Evolutionary conservation across 495 filamentous ascomycete genomes (phyloP).

Genomic region (Bacidia gigantensis): DNA sequence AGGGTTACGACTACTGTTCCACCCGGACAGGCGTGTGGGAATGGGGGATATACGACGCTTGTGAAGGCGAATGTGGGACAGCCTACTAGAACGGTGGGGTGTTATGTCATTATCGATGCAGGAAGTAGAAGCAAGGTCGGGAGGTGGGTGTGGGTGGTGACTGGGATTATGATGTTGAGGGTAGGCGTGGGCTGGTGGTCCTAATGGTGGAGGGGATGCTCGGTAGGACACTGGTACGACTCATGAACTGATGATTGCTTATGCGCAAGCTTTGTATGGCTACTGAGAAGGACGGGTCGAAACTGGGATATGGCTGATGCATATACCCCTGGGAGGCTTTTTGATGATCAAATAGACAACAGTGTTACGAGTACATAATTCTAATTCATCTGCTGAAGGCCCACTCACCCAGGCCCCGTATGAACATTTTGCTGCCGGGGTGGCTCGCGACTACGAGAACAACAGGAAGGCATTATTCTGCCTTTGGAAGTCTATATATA

Average conservation of each 20-base stretch:
- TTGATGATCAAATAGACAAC: not conserved
- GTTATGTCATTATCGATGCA: slow-evolving; percentile 11
- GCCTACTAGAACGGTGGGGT: slow-evolving; percentile 9
- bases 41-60: slow-evolving; percentile 11
- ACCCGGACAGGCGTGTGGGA: slow-evolving; percentile 3
- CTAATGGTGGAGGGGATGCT: not conserved
- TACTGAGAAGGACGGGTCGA: not conserved
- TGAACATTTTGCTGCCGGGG: too few species aligned
- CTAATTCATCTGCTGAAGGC: not conserved
- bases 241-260: not conserved
- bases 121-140: slow-evolving; percentile 2
- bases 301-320: not conserved
- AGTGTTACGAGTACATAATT: not conserved
- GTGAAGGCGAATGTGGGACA: slow-evolving; percentile 8
- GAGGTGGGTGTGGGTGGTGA: not conserved
- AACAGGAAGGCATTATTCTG: too few species aligned
- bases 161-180: not conserved
- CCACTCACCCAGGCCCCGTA: not conserved
- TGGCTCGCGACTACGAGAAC: too few species aligned
- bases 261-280: too few species aligned
- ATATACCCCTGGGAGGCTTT: not conserved
- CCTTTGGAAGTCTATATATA: too few species aligned
- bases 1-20: not conserved
- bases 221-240: too few species aligned
- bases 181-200: not conserved